Evolutionary conservation across 192 early-diverging fungal species (phyloP), one percentile per base, ranked within the genome.

Genomic region (Entophlyctis luteolus): DNA sequence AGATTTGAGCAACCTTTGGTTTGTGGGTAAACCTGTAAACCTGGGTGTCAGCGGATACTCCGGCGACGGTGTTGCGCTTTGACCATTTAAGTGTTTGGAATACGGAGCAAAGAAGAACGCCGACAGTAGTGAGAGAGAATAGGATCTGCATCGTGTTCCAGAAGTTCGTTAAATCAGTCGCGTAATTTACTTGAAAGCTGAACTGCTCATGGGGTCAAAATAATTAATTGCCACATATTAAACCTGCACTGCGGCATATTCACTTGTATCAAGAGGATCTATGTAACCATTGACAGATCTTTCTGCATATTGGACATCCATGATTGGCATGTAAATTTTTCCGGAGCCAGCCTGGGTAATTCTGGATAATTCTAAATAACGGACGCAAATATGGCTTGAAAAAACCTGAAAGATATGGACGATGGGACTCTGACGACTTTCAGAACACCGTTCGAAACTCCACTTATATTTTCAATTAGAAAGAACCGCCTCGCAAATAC

Each of bases 231-330:
- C n/a, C n/a, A n/a, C n/a, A 42, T 54, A 54, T 20, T 1, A 33
- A 48, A 55, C 55, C 3, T 22, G 8, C 32, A 27, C 34, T 3
- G 68, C 46, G 3, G 68, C 68, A 39, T 60, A 70, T 10, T 50
- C 36, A 1, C 58, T 70, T 14, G 38, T 52, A 50, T 70, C 68
- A 2, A 48, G 18, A 18, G 37, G 53, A 27, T 70, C 8, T 22
- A 53, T 62, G 37, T 55, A 58, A 2, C 42, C 59, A 48, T 70
- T 62, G 8, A 65, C 42, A 23, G 48, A 23, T 48, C 80, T 70
- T 57, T 75, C 72, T 25, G 75, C 55, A 50, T 84, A 84, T 28
- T 34, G 36, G 29, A 84, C 69, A 58, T 84, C 80, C 55, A 84
- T n/a, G 2, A 82, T 56, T 2, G 83, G 83, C 20, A 79, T 55